These are phyloP conservation scores for Elongisporangium anandrum DNA, from an alignment of 352 stramenopile species.

Conservation along the genomic window DNA sequence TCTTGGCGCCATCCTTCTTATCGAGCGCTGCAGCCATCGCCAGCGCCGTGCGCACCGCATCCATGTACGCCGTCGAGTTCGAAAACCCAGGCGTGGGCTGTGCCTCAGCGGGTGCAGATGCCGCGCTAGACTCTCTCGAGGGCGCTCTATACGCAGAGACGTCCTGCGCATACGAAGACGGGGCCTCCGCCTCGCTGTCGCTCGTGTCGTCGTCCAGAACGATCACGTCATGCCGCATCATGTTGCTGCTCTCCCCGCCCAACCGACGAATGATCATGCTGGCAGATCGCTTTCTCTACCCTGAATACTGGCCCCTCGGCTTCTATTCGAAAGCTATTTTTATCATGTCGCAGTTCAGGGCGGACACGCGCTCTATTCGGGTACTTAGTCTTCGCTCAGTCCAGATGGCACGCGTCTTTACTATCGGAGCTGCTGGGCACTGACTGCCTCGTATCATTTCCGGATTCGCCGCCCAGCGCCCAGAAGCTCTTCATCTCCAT, in stretches of 20 bases:
- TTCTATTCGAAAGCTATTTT: neutral
- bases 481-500: neutral
- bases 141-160: neutral
- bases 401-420: neutral
- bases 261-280: neutral
- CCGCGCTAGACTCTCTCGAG: neutral
- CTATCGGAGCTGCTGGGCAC: neutral
- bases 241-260: neutral
- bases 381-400: neutral
- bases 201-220: conserved; percentile 21
- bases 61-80: conserved; percentile 12
- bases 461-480: neutral
- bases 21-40: conserved; percentile 21
- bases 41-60: conserved; percentile 22
- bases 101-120: conserved; percentile 1
- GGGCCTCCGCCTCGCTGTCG: conserved; percentile 7
- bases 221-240: conserved; percentile 26
- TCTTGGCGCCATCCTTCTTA: neutral
- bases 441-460: neutral
- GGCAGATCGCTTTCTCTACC: neutral
- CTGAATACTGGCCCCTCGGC: neutral
- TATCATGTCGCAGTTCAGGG: neutral
- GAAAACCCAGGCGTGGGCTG: conserved; percentile 1
- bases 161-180: conserved; percentile 1
- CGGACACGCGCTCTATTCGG: neutral